These are phyloP conservation scores for Tetrapisispora fleetii DNA, from an alignment of 805 yeast species.

Conservation along the genomic window DNA sequence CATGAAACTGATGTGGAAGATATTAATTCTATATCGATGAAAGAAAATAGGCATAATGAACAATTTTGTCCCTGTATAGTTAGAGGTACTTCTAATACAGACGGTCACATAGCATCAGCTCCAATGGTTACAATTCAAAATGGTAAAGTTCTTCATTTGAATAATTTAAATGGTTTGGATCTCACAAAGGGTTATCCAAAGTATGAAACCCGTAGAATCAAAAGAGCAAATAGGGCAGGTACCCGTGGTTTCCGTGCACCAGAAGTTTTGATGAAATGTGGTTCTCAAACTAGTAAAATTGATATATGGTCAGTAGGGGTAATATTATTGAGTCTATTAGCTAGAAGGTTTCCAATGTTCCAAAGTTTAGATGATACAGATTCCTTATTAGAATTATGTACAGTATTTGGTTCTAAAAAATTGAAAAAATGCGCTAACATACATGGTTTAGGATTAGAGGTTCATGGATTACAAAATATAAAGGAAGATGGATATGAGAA, in stretches of 20 bases:
- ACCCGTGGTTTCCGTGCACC: slow-evolving; percentile 94
- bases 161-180: slow-evolving; percentile 29
- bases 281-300: slow-evolving; percentile 68
- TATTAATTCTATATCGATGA: slow-evolving; percentile 4
- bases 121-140: slow-evolving; percentile 26
- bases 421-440: slow-evolving; percentile 69
- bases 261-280: slow-evolving; percentile 79
- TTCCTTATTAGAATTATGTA: slow-evolving; percentile 75
- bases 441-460: slow-evolving; percentile 84
- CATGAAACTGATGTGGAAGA: slow-evolving; percentile 4
- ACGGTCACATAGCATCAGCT: slow-evolving; percentile 6
- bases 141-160: slow-evolving; percentile 24
- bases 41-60: slow-evolving; percentile 22
- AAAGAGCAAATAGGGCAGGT: slow-evolving; percentile 95
- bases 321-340: slow-evolving; percentile 64
- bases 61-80: slow-evolving; percentile 48
- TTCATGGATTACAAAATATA: slow-evolving; percentile 41
- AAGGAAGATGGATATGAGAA: slow-evolving; percentile 31
- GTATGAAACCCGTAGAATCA: slow-evolving; percentile 76
- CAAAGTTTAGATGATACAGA: slow-evolving; percentile 90
- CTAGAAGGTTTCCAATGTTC: slow-evolving; percentile 84
- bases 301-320: slow-evolving; percentile 94
- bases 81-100: slow-evolving; percentile 22
- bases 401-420: slow-evolving; percentile 65
- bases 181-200: slow-evolving; percentile 64